phyloP scores from a whole-genome alignment of 352 stramenopile genomes.

The Phytophthora sansomeana region DNA sequence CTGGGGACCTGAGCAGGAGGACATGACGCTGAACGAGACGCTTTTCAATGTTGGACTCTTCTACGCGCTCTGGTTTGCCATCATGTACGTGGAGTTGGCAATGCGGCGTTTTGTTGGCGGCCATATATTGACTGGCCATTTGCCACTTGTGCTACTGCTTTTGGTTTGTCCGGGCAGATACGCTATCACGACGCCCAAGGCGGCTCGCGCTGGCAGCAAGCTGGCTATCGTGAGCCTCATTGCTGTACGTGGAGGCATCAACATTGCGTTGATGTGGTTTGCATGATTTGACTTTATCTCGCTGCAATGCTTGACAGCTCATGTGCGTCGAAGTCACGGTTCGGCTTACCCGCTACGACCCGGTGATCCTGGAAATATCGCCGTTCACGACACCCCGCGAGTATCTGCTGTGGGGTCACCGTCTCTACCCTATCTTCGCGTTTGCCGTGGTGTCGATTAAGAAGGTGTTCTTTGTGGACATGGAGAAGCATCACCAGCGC shows the following conservation, averaged over 20 bases:
- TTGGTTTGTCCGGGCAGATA: constrained; percentile 42
- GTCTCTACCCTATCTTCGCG: constrained; percentile 57
- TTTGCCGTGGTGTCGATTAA: constrained; percentile 56
- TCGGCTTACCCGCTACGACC: constrained; percentile 65
- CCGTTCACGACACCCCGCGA: constrained; percentile 65
- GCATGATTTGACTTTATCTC: not conserved
- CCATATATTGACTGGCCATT: constrained; percentile 13
- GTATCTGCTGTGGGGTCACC: constrained; percentile 65
- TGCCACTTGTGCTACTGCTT: constrained; percentile 7
- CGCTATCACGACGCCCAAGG: constrained; percentile 54
- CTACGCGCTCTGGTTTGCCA: constrained; percentile 67
- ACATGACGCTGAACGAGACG: constrained; percentile 59
- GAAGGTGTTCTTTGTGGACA: constrained; percentile 64
- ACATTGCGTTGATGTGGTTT: not conserved
- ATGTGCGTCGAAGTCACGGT: constrained; percentile 64
- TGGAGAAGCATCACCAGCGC: constrained; percentile 62
- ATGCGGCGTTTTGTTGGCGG: constrained; percentile 4
- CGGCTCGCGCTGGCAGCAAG: constrained; percentile 53
- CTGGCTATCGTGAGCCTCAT: constrained; percentile 53
- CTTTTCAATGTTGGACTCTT: constrained; percentile 70
- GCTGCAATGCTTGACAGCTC: constrained; percentile 32
- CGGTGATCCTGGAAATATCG: constrained; percentile 49
- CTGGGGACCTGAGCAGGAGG: constrained; percentile 58
- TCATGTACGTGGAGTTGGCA: constrained; percentile 54
- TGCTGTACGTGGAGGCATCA: constrained; percentile 37